Percentiles rank a stretch among this genome's conserved stretches.
phyloP scores from a whole-genome alignment of 106 monocot species.

The Agapanthus africanus region DNA sequence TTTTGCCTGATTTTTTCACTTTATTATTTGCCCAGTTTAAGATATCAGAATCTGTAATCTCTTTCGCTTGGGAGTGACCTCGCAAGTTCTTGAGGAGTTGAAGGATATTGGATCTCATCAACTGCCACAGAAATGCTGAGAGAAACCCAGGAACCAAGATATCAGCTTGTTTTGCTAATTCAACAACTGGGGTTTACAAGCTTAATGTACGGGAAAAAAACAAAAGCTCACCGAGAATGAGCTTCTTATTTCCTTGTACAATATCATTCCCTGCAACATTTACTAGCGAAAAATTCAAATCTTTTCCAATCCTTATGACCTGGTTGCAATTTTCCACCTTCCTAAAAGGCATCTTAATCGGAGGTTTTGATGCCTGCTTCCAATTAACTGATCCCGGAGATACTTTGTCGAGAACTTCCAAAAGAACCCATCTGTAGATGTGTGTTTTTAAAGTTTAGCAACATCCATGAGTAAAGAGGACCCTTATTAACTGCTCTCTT shows the following conservation, averaged over 20 bases:
- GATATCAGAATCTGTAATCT: slow-evolving; percentile 87
- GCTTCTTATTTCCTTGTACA: slow-evolving; percentile 82
- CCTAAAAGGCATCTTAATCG: slow-evolving; percentile 77
- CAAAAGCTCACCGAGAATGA: slow-evolving; percentile 53
- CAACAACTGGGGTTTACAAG: neutral
- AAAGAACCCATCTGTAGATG: slow-evolving; percentile 66
- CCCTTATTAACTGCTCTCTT: too few species aligned
- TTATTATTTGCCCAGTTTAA: slow-evolving; percentile 85
- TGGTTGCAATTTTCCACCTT: slow-evolving; percentile 89
- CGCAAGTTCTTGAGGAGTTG: slow-evolving; percentile 90
- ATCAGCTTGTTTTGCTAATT: neutral
- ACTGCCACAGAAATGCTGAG: slow-evolving; percentile 91
- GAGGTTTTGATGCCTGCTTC: slow-evolving; percentile 73
- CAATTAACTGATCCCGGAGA: slow-evolving; percentile 70
- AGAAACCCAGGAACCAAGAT: slow-evolving; percentile 2
- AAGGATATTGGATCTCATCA: slow-evolving; percentile 95
- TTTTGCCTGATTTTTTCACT: slow-evolving; percentile 64
- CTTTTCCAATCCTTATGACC: slow-evolving; percentile 61
- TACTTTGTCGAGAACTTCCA: slow-evolving; percentile 79
- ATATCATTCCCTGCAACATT: slow-evolving; percentile 83
- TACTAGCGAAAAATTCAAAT: slow-evolving; percentile 66
- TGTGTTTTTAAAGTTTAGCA: neutral
- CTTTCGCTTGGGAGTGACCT: slow-evolving; percentile 74
- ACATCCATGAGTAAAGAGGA: too few species aligned
- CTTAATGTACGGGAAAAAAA: slow-evolving; percentile 1